Conservation (phyloP, 2,329 filamentous ascomycete species). For the Sarocladium strictum region DNA sequence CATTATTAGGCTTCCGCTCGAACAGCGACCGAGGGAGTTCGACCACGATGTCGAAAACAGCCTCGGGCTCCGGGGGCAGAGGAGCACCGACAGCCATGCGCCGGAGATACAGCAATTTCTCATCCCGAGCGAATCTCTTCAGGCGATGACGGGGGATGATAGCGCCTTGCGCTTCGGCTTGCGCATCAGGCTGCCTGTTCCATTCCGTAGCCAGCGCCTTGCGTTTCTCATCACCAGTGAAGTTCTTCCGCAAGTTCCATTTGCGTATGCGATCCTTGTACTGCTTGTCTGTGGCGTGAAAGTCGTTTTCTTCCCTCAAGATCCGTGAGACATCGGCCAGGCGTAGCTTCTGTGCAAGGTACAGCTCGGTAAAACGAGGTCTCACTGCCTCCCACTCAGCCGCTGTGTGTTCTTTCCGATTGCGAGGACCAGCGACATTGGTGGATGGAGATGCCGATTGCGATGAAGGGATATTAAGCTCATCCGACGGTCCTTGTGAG, state of each 20-base stretch:
- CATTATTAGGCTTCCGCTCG: not conserved
- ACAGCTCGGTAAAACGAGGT: not conserved
- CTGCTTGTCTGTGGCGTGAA: conserved; percentile 1
- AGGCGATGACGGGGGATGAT: not conserved
- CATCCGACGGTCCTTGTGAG: no score
- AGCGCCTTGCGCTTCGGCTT: not conserved
- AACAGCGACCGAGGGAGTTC: not conserved
- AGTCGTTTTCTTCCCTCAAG: not conserved
- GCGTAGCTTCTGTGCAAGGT: not conserved
- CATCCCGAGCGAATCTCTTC: not conserved
- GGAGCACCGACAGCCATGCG: not conserved
- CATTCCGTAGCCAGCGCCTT: not conserved
- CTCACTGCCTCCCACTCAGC: not conserved
- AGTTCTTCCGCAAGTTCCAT: not conserved
- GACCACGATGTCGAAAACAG: not conserved
- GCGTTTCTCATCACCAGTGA: not conserved
- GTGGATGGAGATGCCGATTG: no score
- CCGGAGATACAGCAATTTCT: not conserved
- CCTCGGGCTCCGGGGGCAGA: not conserved
- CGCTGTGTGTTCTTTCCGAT: not conserved
- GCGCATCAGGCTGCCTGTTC: not conserved
- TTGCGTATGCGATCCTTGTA: not conserved
- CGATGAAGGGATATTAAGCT: no score
- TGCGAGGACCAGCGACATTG: no score
- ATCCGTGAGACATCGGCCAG: not conserved